Base-by-base conservation (phyloP, 73 alveolate species). In the Symbiodinium natans region DNA sequence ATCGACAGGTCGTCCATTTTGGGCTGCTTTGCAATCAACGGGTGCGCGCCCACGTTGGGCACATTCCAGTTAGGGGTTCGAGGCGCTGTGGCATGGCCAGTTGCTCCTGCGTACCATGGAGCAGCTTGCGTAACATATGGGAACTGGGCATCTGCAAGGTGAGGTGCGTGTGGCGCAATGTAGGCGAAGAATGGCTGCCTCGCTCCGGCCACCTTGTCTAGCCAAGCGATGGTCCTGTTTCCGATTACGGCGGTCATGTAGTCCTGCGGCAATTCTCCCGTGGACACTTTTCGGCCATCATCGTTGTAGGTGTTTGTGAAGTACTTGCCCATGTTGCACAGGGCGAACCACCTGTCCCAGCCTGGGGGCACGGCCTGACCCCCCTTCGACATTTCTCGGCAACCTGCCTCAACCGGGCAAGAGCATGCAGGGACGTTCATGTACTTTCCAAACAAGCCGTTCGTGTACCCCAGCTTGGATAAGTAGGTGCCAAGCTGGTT, bases 1-100 rank as follows among this genome's bases (percentile, higher is more conserved):
- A 17, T 34, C 34, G 77, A 21, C 36, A 63, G 34, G 40, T 63
- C 77, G 34, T 63, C 77, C 77, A 63, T 63, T 2, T 63, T 63
- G 34, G 77, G 77, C 31, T 63, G 77, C 36, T 27, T 63, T 23
- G 77, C 29, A 63, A 63, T 63, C 34, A 63, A 27, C 34, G 77
- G 77, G 31, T 63, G 77, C 77, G 77, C 77, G 34, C 77, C 36
- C 0, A 8, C 10, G 31, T 63, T 63, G 29, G 77, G 77, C 1
- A 63, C 77, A 34, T 63, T 63, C 77, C 77, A 63, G 77, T 63
- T 63, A 63, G 77, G 36, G 25, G 77, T 63, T 63, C 77, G 29
- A 15, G 77, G 77, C 25, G 77, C 77, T 34, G 7, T 63, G 17
- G 34, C 77, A 1, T 63, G 31, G 77, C 77, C 77, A 63, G 77